These are phyloP conservation scores for Chlorella variabilis DNA, from an alignment of 163 green algal genomes.

Conservation along the genomic window DNA sequence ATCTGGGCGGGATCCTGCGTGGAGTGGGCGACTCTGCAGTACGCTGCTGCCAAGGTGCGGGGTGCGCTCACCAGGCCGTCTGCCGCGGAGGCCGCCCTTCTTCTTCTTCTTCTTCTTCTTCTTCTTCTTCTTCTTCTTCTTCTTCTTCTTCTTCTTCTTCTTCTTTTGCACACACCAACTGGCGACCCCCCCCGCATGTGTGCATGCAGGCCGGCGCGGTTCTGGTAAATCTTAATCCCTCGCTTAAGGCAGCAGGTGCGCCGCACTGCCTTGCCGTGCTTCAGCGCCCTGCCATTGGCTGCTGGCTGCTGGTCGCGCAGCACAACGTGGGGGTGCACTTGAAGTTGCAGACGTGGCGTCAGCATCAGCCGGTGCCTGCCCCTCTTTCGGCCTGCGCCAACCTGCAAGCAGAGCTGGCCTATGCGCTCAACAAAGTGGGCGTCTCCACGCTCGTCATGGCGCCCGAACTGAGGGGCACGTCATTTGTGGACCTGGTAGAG, in stretches of 20 bases:
- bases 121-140: too few species aligned
- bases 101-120: too few species aligned
- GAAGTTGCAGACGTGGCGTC: too few species aligned
- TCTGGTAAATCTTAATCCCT: slow-evolving; percentile 44
- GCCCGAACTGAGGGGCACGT: slow-evolving; percentile 20
- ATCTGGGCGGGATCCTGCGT: slow-evolving; percentile 41
- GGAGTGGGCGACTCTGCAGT: slow-evolving; percentile 44
- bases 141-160: too few species aligned
- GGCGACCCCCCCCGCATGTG: too few species aligned
- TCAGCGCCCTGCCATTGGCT: too few species aligned
- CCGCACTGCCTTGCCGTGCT: not conserved
- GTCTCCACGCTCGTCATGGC: slow-evolving; percentile 26
- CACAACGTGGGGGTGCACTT: too few species aligned
- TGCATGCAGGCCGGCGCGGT: slow-evolving; percentile 35
- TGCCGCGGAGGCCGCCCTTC: too few species aligned
- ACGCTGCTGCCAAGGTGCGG: slow-evolving; percentile 30
- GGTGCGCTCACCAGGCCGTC: not conserved
- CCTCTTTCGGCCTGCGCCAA: not conserved
- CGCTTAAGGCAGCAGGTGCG: slow-evolving; percentile 32
- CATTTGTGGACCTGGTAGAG: slow-evolving; percentile 13
- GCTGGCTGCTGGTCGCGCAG: too few species aligned
- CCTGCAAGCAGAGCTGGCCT: not conserved
- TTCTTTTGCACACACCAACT: too few species aligned
- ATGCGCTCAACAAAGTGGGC: not conserved
- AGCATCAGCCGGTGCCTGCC: too few species aligned